phyloP scores from a whole-genome alignment of 805 yeast genomes.

The Tetrapisispora phaffii region DNA sequence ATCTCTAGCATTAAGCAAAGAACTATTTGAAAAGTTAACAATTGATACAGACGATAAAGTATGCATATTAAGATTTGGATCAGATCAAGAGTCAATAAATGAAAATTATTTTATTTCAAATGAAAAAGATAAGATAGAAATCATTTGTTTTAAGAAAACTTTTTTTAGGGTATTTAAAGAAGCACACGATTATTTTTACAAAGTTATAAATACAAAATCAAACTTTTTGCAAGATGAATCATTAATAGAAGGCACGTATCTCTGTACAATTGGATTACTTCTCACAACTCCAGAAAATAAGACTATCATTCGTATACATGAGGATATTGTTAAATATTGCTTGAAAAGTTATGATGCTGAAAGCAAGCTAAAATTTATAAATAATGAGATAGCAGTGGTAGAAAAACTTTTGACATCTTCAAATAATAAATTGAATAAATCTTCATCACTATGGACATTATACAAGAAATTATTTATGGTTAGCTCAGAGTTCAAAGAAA shows the following conservation, averaged over 20 bases:
- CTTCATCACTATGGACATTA: constrained; percentile 32
- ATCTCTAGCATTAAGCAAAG: constrained; percentile 6
- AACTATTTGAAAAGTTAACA: constrained; percentile 10
- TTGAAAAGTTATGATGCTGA: constrained; percentile 1
- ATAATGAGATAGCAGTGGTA: constrained; percentile 11
- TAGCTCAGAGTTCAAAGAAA: background rate
- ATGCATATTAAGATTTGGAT: constrained; percentile 13
- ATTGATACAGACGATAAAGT: background rate
- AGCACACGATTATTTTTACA: constrained; percentile 18
- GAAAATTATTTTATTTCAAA: constrained; percentile 8
- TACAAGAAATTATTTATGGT: constrained; percentile 25
- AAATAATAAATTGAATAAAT: constrained; percentile 30
- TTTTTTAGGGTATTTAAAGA: constrained; percentile 23
- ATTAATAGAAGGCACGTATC: background rate
- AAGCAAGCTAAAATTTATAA: constrained; percentile 7
- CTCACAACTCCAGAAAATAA: constrained; percentile 32
- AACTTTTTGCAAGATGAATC: constrained; percentile 8
- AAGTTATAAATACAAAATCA: constrained; percentile 1
- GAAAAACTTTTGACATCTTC: constrained; percentile 27
- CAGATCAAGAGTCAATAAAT: constrained; percentile 10
- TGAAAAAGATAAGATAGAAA: constrained; percentile 18
- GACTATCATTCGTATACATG: constrained; percentile 26
- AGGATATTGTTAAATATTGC: constrained; percentile 14
- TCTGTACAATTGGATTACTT: constrained; percentile 28
- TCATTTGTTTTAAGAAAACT: constrained; percentile 29